These are phyloP conservation scores for Lasiodiplodia hormozganensis DNA, from an alignment of 2,329 filamentous ascomycete species.

Conservation along the genomic window DNA sequence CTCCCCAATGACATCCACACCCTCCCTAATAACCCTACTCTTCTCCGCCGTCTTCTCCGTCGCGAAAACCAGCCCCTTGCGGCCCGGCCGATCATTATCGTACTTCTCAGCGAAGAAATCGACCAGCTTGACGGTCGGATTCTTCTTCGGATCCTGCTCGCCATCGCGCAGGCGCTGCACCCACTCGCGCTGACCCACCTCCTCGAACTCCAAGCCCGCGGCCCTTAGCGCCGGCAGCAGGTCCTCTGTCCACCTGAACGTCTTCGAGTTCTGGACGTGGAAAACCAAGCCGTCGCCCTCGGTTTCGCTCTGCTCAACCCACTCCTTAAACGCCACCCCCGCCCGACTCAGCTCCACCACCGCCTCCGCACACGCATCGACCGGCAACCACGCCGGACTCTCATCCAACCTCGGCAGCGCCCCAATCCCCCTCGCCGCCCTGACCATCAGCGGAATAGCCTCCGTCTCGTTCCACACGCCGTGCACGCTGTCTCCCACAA, in stretches of 20 bases:
- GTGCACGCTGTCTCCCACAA: constrained; percentile 54
- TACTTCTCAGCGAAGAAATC: constrained; percentile 63
- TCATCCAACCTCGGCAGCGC: constrained; percentile 55
- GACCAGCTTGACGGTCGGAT: constrained; percentile 59
- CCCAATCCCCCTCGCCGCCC: constrained; percentile 53
- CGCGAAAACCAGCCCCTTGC: constrained; percentile 44
- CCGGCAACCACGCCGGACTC: constrained; percentile 44
- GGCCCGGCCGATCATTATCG: constrained; percentile 39
- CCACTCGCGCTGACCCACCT: constrained; percentile 34
- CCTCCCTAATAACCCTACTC: constrained; percentile 19
- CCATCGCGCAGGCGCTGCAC: constrained; percentile 41
- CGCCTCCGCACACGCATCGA: constrained; percentile 53
- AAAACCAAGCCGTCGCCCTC: constrained; percentile 37
- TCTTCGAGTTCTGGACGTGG: constrained; percentile 59
- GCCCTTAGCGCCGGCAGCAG: constrained; percentile 58
- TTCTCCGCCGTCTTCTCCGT: constrained; percentile 28
- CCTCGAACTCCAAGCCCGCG: constrained; percentile 47
- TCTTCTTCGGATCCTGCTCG: constrained; percentile 54
- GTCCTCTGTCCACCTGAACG: constrained; percentile 60
- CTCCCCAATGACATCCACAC: constrained; percentile 24
- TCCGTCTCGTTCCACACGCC: constrained; percentile 60
- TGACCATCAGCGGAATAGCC: constrained; percentile 58
- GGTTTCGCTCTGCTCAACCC: background rate
- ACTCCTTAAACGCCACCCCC: background rate
- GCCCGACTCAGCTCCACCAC: constrained; percentile 46